A percentile compares a stretch with the other conserved stretches of the same genome.
phyloP scores from a whole-genome alignment of 805 yeast species.

The Metschnikowia arizonensis region DNA sequence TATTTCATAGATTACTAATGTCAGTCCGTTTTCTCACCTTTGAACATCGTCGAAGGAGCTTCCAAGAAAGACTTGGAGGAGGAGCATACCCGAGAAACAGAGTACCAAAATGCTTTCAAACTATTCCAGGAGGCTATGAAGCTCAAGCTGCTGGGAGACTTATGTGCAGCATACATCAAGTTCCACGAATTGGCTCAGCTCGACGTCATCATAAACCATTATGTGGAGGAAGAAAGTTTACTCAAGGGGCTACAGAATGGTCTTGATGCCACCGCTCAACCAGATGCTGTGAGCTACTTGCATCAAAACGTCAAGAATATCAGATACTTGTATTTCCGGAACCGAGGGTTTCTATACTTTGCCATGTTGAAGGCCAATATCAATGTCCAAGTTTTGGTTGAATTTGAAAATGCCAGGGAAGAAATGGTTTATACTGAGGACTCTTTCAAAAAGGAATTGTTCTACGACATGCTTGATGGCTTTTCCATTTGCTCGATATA shows the following conservation, averaged over 20 bases:
- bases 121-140: constrained; percentile 67
- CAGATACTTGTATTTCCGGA: constrained; percentile 74
- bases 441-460: constrained; percentile 26
- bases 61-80: constrained; percentile 61
- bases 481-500: constrained; percentile 60
- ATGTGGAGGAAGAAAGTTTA: constrained; percentile 36
- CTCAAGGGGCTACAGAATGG: constrained; percentile 41
- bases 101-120: constrained; percentile 79
- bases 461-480: constrained; percentile 52
- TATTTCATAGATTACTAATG: constrained; percentile 4
- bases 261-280: constrained; percentile 22
- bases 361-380: constrained; percentile 27
- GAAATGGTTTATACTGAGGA: constrained; percentile 5
- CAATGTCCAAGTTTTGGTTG: background rate
- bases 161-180: constrained; percentile 45
- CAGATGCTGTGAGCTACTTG: constrained; percentile 40
- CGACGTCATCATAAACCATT: constrained; percentile 55
- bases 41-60: constrained; percentile 69
- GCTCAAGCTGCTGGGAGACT: constrained; percentile 50
- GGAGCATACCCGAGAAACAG: constrained; percentile 87
- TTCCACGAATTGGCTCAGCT: constrained; percentile 65
- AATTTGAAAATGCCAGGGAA: constrained; percentile 8
- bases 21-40: constrained; percentile 69
- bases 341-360: constrained; percentile 71
- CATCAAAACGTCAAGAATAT: constrained; percentile 72